Percentiles rank a stretch among this genome's conserved stretches.
These are phyloP conservation scores for Syzygium grande DNA, from an alignment of 345 rosid species.

Conservation along the genomic window DNA sequence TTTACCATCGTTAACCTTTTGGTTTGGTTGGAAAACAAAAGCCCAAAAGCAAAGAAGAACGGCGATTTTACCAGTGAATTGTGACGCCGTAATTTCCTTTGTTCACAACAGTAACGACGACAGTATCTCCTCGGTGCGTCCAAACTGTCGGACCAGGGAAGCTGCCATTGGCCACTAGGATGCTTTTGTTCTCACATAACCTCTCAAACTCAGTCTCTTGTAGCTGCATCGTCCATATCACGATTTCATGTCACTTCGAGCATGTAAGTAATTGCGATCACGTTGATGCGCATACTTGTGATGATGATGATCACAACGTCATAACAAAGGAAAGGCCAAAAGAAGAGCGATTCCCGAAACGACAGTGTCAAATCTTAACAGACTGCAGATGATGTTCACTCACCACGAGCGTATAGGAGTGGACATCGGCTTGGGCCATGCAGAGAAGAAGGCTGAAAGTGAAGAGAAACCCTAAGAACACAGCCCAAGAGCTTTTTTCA, in stretches of 20 bases:
- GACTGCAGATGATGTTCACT: not conserved
- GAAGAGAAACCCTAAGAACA: not conserved
- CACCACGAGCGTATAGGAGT: not conserved
- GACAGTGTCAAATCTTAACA: not conserved
- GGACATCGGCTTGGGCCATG: not conserved
- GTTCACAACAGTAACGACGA: conserved; percentile 11
- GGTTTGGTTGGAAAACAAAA: not conserved
- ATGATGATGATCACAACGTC: not conserved
- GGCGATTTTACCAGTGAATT: conserved; percentile 13
- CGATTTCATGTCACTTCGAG: not conserved
- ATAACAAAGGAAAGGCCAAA: not conserved
- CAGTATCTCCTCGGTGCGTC: conserved; percentile 7
- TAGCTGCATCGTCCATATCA: not conserved
- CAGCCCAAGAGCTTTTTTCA: not conserved
- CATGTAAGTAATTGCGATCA: not conserved
- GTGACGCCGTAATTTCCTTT: conserved; percentile 7
- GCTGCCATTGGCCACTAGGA: conserved; percentile 8
- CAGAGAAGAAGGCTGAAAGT: not conserved
- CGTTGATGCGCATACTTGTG: not conserved
- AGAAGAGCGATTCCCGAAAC: not conserved
- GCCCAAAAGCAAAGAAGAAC: not conserved
- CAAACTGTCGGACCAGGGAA: conserved; percentile 15
- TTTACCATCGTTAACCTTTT: no score
- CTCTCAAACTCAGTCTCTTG: conserved; percentile 1
- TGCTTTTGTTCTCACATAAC: conserved; percentile 9